phyloP scores from a whole-genome alignment of 2,329 filamentous ascomycete species.

The Pseudogymnoascus sp. region DNA sequence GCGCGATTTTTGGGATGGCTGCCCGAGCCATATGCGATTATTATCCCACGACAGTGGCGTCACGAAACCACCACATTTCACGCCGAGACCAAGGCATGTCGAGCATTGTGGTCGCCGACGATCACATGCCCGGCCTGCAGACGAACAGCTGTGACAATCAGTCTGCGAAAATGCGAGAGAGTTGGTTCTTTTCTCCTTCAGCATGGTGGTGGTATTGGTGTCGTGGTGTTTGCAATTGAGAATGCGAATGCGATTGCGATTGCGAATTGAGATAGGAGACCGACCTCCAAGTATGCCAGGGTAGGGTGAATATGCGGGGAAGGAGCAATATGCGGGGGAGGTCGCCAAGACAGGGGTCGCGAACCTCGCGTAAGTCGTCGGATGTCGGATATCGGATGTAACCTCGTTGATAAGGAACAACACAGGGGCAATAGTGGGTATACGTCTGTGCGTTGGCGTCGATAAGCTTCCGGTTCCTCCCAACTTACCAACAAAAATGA shows the following conservation, averaged over 20 bases:
- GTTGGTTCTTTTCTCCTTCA: conserved; percentile 25
- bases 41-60: conserved; percentile 15
- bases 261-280: neutral
- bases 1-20: neutral
- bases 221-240: neutral
- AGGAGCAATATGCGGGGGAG: neutral
- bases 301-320: neutral
- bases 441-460: neutral
- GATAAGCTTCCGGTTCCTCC: neutral
- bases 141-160: conserved; percentile 23
- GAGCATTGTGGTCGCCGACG: conserved; percentile 20
- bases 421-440: neutral
- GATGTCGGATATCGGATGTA: conserved; percentile 1
- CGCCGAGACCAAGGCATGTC: conserved; percentile 17
- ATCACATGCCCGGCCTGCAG: conserved; percentile 18
- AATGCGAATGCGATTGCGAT: neutral
- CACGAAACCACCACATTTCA: conserved; percentile 15
- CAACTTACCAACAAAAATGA: neutral
- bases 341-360: neutral
- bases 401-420: neutral
- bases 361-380: neutral
- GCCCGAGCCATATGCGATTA: conserved; percentile 8
- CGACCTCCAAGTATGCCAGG: neutral
- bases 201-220: neutral
- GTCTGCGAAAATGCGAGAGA: conserved; percentile 20